These are phyloP conservation scores for Suaeda aralocaspica DNA, from an alignment of 148 eudicot genomes.

Conservation along the genomic window DNA sequence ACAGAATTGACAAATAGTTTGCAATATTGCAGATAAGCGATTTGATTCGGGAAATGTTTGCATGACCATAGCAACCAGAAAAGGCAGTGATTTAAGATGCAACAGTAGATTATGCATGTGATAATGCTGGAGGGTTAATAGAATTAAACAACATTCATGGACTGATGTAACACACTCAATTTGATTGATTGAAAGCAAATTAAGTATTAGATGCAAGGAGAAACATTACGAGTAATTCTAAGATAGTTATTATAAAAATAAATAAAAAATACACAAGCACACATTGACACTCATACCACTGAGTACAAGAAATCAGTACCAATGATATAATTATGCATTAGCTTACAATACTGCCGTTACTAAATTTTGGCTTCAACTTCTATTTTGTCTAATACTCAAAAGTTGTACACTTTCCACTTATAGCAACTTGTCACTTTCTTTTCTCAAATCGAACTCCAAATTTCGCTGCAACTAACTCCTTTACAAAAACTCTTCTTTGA, in stretches of 20 bases:
- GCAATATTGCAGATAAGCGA: not conserved
- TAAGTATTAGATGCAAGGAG: too few relatives aligned
- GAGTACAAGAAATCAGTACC: not conserved
- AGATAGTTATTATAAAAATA: too few relatives aligned
- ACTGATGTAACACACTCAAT: too few relatives aligned
- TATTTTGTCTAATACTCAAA: not conserved
- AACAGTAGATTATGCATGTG: not conserved
- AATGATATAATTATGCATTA: not conserved
- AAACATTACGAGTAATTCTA: too few relatives aligned
- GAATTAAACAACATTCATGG: not conserved
- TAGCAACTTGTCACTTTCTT: not conserved
- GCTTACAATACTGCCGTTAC: not conserved
- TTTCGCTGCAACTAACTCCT: not conserved
- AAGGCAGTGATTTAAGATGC: not conserved
- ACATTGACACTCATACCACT: not conserved
- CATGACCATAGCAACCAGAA: not conserved
- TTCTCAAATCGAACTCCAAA: not conserved
- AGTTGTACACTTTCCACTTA: not conserved
- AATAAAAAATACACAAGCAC: not conserved
- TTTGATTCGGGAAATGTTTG: not conserved
- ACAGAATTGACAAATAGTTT: constrained; percentile 1
- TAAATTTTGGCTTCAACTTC: not conserved
- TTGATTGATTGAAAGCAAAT: too few relatives aligned
- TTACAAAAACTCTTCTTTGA: not conserved
- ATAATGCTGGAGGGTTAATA: not conserved